Percentiles rank a stretch among this genome's conserved stretches.
Evolutionary conservation across 805 yeast species (phyloP).

Genomic region (Candida coquimbonensis): DNA sequence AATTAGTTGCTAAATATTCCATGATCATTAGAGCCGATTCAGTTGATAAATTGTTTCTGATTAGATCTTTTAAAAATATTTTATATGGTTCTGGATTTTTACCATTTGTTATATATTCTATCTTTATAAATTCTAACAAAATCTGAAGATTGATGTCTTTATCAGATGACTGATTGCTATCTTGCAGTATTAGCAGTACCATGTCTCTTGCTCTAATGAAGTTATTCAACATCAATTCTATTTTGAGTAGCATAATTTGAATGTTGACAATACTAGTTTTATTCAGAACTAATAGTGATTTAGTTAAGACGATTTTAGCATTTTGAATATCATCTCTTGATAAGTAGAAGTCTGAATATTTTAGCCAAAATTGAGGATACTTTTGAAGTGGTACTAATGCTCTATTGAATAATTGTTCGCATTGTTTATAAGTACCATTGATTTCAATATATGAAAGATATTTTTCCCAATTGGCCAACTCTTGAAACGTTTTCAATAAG

Average conservation of each 20-base stretch:
- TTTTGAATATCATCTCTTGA: slow-evolving; percentile 23
- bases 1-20: not conserved
- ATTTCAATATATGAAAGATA: slow-evolving; percentile 51
- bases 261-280: slow-evolving; percentile 22
- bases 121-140: not conserved
- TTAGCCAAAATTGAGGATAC: slow-evolving; percentile 44
- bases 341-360: slow-evolving; percentile 37
- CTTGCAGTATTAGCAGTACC: not conserved
- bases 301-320: slow-evolving; percentile 34
- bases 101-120: slow-evolving; percentile 1
- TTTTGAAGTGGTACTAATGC: slow-evolving; percentile 38
- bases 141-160: not conserved
- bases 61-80: slow-evolving; percentile 1
- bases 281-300: slow-evolving; percentile 26
- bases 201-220: slow-evolving; percentile 28
- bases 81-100: not conserved
- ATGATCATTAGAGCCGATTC: not conserved
- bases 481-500: slow-evolving; percentile 30
- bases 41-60: slow-evolving; percentile 1
- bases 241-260: slow-evolving; percentile 34
- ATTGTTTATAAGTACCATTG: slow-evolving; percentile 11
- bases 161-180: not conserved
- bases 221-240: slow-evolving; percentile 34
- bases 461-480: slow-evolving; percentile 50
- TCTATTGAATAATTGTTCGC: slow-evolving; percentile 37